Base-by-base conservation (phyloP, 2,329 filamentous ascomycete species). In the Arthrobotrys pseudoclavata region DNA sequence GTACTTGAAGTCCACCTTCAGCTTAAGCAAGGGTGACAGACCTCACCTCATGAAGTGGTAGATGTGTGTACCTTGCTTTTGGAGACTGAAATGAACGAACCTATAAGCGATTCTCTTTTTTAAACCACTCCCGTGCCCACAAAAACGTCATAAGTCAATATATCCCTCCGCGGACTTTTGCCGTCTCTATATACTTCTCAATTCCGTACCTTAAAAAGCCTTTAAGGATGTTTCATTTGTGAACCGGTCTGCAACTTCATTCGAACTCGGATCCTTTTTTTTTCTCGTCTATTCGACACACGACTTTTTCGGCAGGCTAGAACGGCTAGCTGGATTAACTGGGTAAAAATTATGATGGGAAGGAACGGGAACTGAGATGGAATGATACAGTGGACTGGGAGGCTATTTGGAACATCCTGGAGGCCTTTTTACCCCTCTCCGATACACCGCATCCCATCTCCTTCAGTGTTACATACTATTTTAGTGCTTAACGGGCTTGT, bases 1-100 rank as follows among this genome's bases (percentile, higher is more conserved):
- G 88, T 99, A 99, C 91, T 93, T 99, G 83, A 89, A 89, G 85
- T 93, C 91, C 87, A 93, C 91, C 85, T 99, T 99, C 92, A 96
- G 92, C 91, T 91, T 99, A 87, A 92, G 95, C 88, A 97, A 94
- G 89, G 96, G 96, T 85, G 95, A 99, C 90, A 94, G 95, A 91
- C 96, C 96, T 87, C 96, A 99, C 89, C 93, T 97, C 91, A 98
- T 99, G 96, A 92, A 93, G 88, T 99, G 95, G 91, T 99, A 97
- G 87, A 90, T 83, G 69, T 29, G 9, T 40, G 18, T 60, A 6
- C 61, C 67, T 48, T 48, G 26, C 22, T 61, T 45, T 70, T 61
- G 50, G 40, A 71, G 61, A 77, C 60, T 60, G 61, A 76, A 69
- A 76, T 69, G 63, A 57, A 69, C 47, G 55, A 60, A 60, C 53